Conservation (phyloP, 1,139 yeast genomes). For the Yamadazyma triangularis region DNA sequence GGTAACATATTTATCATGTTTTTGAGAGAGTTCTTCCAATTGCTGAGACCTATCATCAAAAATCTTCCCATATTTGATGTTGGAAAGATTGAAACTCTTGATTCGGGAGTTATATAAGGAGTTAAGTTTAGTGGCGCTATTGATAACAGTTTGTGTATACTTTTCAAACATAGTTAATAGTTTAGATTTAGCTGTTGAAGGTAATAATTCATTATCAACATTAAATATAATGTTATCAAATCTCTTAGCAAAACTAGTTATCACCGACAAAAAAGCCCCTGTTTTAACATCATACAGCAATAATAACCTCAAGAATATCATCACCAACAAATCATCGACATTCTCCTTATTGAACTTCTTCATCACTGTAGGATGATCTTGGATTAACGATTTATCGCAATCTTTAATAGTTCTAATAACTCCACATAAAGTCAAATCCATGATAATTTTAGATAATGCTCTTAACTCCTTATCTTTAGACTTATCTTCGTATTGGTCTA, state of each 20-base stretch:
- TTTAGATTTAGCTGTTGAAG: constrained; percentile 9
- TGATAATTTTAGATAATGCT: constrained; percentile 48
- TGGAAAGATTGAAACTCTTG: constrained; percentile 46
- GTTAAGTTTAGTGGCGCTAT: constrained; percentile 31
- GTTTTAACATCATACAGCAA: constrained; percentile 44
- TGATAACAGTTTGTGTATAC: constrained; percentile 46
- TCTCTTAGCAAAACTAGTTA: constrained; percentile 48
- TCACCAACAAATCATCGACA: constrained; percentile 34
- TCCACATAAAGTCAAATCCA: constrained; percentile 64
- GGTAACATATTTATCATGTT: constrained; percentile 42
- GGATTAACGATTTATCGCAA: constrained; percentile 17
- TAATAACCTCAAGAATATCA: constrained; percentile 51
- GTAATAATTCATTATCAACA: constrained; percentile 11
- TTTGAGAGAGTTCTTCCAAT: constrained; percentile 31
- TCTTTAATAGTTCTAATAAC: constrained; percentile 43
- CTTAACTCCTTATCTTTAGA: constrained; percentile 35
- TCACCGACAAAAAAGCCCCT: constrained; percentile 46
- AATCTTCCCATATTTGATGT: constrained; percentile 62
- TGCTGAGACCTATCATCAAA: constrained; percentile 49
- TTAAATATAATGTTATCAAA: constrained; percentile 27
- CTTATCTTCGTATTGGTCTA: constrained; percentile 31
- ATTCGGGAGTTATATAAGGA: constrained; percentile 29
- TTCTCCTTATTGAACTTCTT: constrained; percentile 14
- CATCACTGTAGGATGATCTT: constrained; percentile 18
- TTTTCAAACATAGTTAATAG: constrained; percentile 34